Base-by-base conservation (phyloP, 805 yeast species). In the Sugiyamaella valdiviana region DNA sequence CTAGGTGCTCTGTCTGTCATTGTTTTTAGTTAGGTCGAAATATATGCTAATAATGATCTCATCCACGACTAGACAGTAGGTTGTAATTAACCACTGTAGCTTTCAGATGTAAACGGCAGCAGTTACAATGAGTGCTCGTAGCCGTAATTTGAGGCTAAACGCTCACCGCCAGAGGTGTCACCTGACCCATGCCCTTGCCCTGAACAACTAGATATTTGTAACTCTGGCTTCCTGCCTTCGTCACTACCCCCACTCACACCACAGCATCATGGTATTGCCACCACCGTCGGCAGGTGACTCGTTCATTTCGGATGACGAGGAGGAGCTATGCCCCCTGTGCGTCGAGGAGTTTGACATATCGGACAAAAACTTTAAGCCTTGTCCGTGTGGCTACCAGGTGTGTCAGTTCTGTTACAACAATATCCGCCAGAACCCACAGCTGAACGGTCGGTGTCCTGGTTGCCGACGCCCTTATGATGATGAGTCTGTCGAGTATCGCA, bases 341-440 rank as follows among this genome's bases (percentile, higher is more conserved):
- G 91, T 90, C 62, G 99, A 93, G 69, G 97, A 93, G 65, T 83
- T 93, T 89, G 99, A 93, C 67, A 81, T 91, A 42, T 85, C 95
- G 15, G 99, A 93, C 68, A 88, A 85, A 63, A 87, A 89, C 70
- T 93, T 93, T 75, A 88, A 85, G 66, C 99, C 99, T n/a, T 93
- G 99, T 73, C 98, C 98, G 0, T 93, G 99, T 71, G 99, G 99
- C 16, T 93, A 93, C 63, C 97, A 95, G 66, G 86, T 93, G 50
- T 93, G 99, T 67, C 98, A 91, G 74, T 93, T 93, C 64, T 93
- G 99, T 67, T 93, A 91, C 74, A 93, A 93, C 70, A 91, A 90
- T 65, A 93, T 93, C 60, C 78, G 96, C 55, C 93, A 88, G 56
- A 91, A 91, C 59, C 97, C 97, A 1, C 96, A 93, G 64, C 72